Base-by-base conservation (phyloP, 1,284 basidiomycete species). In the Cutaneotrichosporon sp. region DNA sequence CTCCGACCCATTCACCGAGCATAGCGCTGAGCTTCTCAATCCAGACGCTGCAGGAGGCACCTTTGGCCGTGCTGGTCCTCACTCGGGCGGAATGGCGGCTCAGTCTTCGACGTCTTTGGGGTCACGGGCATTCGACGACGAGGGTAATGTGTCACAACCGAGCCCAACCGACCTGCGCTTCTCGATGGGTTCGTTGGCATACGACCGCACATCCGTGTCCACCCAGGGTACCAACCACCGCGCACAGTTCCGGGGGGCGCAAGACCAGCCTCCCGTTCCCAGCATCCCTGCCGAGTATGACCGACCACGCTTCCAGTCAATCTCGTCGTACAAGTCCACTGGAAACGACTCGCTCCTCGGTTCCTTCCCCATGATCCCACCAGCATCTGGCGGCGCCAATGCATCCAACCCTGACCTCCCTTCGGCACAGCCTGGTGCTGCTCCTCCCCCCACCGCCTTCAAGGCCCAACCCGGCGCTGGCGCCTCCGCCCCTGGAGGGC, bases 131-230 rank as follows among this genome's bases (percentile, higher is more conserved):
- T 61, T 60, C 35, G 63, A 60, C 20, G 56, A 62, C 39, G 61
- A 60, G 20, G 57, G 53, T 35, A 65, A 48, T n/a, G 24, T 51
- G 1, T 39, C 53, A 6, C 53, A 59, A 43, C 63, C 60, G 14
- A 47, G 53, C 46, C 56, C 52, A 9, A 54, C 56, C 17, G 74
- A 75, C 51, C 57, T 75, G 25, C 60, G 74, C 11, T 75, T 75
- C 65, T 75, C 74, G 1, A 73, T 75, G 70, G 72, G 71, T 3
- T 68, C 64, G 26, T 41, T 75, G 37, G 73, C 68, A 11, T 67
- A 67, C 29, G 61, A 60, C 53, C 50, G 67, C 12, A 60, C 64
- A 34, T 65, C 63, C 29, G 52, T 68, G 2, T 66, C 63, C 10
- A 70, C 71, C 1, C 65, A 65, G 50, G 71, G 69, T 3, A 72